Conservation (phyloP, 139 green algal species). For the Dunaliella sp. region DNA sequence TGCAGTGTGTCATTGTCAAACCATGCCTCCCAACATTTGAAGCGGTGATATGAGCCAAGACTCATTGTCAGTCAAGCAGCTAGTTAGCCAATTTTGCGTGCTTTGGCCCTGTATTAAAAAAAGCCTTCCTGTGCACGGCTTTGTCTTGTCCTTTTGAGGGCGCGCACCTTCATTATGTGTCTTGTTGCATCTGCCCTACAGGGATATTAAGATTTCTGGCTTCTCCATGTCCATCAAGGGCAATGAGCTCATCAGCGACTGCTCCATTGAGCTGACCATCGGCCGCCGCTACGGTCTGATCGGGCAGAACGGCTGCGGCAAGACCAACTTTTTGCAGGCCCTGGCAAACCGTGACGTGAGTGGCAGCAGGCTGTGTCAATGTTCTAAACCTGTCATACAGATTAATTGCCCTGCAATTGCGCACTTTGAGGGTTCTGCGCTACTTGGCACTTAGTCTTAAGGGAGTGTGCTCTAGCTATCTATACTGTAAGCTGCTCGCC, state of each 20-base stretch:
- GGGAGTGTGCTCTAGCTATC: not conserved
- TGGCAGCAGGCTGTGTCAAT: not conserved
- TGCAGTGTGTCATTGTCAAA: no score
- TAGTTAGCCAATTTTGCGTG: not conserved
- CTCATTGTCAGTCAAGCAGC: not conserved
- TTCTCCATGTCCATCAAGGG: slow-evolving; percentile 75
- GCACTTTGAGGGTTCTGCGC: not conserved
- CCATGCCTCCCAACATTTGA: not conserved
- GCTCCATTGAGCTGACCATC: slow-evolving; percentile 80
- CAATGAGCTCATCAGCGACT: slow-evolving; percentile 58
- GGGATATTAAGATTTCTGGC: slow-evolving; percentile 53
- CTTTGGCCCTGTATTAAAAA: not conserved
- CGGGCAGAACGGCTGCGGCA: slow-evolving; percentile 88
- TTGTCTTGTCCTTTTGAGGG: not conserved
- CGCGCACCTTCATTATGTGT: no score
- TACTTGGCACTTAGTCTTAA: not conserved
- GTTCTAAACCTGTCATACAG: not conserved
- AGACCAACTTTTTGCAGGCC: slow-evolving; percentile 82
- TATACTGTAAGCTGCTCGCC: no score
- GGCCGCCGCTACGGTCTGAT: slow-evolving; percentile 82
- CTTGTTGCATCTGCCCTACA: slow-evolving; percentile 1
- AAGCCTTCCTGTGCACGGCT: not conserved
- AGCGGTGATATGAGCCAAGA: not conserved
- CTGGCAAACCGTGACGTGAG: slow-evolving; percentile 69
- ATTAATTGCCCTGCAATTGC: not conserved